Evolutionary conservation across 768 basidiomycete species (phyloP).

Genomic region (Calvatia gigantea): DNA sequence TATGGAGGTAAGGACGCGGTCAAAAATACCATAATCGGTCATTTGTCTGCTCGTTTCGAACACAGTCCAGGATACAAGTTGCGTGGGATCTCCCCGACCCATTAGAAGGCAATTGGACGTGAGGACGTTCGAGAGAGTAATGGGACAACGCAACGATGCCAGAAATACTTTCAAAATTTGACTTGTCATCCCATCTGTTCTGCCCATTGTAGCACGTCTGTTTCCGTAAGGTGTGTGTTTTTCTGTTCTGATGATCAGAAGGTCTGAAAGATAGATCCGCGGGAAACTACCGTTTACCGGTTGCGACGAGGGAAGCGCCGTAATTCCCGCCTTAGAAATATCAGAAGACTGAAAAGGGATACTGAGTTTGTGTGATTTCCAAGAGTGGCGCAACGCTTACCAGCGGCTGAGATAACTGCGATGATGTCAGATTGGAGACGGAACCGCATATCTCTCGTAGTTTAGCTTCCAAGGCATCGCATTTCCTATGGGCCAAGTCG

Average conservation of each 20-base stretch:
- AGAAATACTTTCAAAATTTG: not conserved
- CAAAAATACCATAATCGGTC: too few species aligned
- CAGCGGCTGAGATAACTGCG: not conserved
- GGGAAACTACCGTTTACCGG: not conserved
- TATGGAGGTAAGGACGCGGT: too few species aligned
- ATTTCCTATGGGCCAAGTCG: slow-evolving; percentile 47
- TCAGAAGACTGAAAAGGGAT: not conserved
- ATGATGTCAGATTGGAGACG: slow-evolving; percentile 11
- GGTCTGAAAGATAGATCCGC: too few species aligned
- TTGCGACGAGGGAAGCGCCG: not conserved
- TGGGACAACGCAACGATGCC: not conserved
- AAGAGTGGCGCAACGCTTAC: not conserved
- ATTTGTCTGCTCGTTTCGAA: too few species aligned
- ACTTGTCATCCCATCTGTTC: slow-evolving; percentile 22
- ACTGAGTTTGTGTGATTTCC: not conserved
- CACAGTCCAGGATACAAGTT: too few species aligned
- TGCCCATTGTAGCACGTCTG: slow-evolving; percentile 18
- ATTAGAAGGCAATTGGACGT: too few species aligned
- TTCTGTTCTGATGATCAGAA: too few species aligned
- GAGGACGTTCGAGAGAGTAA: too few species aligned
- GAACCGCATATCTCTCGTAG: slow-evolving; percentile 51
- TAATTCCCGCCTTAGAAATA: not conserved
- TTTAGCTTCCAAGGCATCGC: slow-evolving; percentile 63
- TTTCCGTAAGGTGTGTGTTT: too few species aligned
- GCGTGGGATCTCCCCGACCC: too few species aligned